A percentile compares a stretch with the other conserved stretches of the same genome.
Conservation (phyloP, 2,329 filamentous ascomycete genomes). For the Penicillium sp. region DNA sequence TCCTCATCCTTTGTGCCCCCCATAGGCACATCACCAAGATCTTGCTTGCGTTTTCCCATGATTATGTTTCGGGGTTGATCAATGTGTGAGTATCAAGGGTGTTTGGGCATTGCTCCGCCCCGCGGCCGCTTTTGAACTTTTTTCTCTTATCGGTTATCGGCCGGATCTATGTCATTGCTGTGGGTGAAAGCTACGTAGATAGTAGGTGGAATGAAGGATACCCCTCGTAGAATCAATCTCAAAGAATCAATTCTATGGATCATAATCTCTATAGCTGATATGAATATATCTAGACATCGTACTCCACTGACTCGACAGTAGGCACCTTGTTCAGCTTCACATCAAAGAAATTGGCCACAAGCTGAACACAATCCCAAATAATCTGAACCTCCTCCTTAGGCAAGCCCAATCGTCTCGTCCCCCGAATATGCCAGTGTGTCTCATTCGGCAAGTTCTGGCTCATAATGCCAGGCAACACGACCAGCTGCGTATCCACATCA, state of each 20-base stretch:
- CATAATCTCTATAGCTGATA: background rate
- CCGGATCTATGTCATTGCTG: background rate
- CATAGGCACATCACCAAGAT: slow-evolving; percentile 48
- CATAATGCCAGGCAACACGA: slow-evolving; percentile 47
- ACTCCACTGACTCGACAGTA: slow-evolving; percentile 32
- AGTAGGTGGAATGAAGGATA: background rate
- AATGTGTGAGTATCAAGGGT: slow-evolving; percentile 3
- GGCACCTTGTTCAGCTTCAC: slow-evolving; percentile 31
- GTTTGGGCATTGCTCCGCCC: slow-evolving; percentile 15
- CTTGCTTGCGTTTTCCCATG: slow-evolving; percentile 55
- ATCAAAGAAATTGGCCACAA: slow-evolving; percentile 30
- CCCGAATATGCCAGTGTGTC: slow-evolving; percentile 49
- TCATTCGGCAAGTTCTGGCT: slow-evolving; percentile 44
- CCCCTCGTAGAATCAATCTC: background rate
- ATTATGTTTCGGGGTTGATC: slow-evolving; percentile 17
- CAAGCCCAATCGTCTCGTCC: slow-evolving; percentile 42
- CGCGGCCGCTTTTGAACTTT: slow-evolving; percentile 25
- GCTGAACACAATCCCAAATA: slow-evolving; percentile 32
- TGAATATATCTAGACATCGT: slow-evolving; percentile 24
- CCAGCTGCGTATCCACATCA: slow-evolving; percentile 46
- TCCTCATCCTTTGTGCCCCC: slow-evolving; percentile 42
- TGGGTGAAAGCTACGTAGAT: background rate
- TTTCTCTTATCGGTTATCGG: slow-evolving; percentile 26
- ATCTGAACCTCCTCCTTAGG: slow-evolving; percentile 42
- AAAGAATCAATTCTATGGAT: no score